phyloP scores from a whole-genome alignment of 2,329 filamentous ascomycete genomes.

The Epichloe uncinata region DNA sequence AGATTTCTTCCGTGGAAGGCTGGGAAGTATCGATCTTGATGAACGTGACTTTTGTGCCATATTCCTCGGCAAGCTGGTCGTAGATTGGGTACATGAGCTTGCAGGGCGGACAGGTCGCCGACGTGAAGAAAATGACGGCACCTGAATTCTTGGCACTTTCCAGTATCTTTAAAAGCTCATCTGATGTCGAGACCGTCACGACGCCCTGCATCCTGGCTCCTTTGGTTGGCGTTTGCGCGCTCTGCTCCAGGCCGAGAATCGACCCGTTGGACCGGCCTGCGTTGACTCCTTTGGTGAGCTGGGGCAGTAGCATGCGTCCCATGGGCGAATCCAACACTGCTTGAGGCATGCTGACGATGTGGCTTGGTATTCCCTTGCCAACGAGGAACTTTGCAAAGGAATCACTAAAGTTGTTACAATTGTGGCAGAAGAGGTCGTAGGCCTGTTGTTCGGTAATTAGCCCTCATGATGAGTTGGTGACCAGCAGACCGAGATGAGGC shows the following conservation, averaged over 20 bases:
- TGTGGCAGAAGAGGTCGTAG: constrained; percentile 82
- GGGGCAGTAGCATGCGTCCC: constrained; percentile 74
- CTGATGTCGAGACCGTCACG: constrained; percentile 39
- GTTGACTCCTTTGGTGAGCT: constrained; percentile 40
- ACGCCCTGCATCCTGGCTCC: constrained; percentile 27
- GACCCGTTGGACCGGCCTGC: constrained; percentile 36
- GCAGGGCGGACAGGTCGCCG: constrained; percentile 73
- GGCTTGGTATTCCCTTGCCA: constrained; percentile 73
- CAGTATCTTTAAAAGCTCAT: constrained; percentile 23
- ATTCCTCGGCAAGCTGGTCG: constrained; percentile 64
- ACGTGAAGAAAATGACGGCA: constrained; percentile 86
- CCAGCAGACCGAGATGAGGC: neutral
- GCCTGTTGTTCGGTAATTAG: constrained; percentile 39
- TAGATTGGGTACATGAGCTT: constrained; percentile 71
- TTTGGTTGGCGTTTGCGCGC: constrained; percentile 12
- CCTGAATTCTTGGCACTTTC: constrained; percentile 51
- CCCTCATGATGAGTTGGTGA: neutral
- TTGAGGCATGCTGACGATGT: constrained; percentile 75
- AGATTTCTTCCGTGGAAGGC: constrained; percentile 49
- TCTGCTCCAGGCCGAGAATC: constrained; percentile 38
- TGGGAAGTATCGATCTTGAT: constrained; percentile 72
- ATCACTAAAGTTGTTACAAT: constrained; percentile 97
- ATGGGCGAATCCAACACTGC: constrained; percentile 77
- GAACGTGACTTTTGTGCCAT: constrained; percentile 52
- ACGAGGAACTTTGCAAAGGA: constrained; percentile 82